These are phyloP conservation scores for Avena eriantha DNA, from an alignment of 176 grass and related monocot species.

Conservation along the genomic window DNA sequence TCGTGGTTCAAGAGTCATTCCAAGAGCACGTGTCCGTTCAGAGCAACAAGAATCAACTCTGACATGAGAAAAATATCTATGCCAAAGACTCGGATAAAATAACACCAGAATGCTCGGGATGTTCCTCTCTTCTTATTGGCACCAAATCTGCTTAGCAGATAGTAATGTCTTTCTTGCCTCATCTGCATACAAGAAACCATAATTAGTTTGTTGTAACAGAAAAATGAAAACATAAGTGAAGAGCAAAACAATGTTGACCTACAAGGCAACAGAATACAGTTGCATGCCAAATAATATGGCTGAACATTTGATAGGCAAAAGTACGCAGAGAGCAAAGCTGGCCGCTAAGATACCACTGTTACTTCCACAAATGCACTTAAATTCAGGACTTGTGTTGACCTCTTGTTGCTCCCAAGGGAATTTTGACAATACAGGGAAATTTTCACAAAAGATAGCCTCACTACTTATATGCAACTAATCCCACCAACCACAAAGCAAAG, in stretches of 20 bases:
- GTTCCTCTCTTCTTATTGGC: constrained; percentile 38
- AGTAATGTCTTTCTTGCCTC: constrained; percentile 54
- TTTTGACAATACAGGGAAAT: neutral
- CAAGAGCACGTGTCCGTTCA: neutral
- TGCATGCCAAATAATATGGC: neutral
- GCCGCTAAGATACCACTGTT: neutral
- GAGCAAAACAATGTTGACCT: neutral
- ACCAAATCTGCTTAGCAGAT: constrained; percentile 45
- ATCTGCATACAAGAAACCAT: constrained; percentile 47
- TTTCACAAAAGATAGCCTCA: neutral
- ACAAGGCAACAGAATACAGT: constrained; percentile 13
- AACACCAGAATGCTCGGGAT: neutral
- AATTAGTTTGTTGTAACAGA: constrained; percentile 23
- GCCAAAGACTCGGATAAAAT: neutral
- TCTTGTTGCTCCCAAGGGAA: neutral
- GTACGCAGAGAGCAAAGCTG: neutral
- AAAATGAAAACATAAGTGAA: neutral
- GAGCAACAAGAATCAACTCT: neutral
- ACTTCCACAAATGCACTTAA: constrained; percentile 14
- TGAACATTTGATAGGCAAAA: neutral
- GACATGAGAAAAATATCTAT: neutral
- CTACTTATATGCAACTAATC: constrained; percentile 11
- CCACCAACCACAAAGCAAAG: neutral
- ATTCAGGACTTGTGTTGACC: neutral
- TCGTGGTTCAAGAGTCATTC: neutral